Evolutionary conservation across 768 basidiomycete genomes (phyloP).

Genomic region (Suillus lakei): DNA sequence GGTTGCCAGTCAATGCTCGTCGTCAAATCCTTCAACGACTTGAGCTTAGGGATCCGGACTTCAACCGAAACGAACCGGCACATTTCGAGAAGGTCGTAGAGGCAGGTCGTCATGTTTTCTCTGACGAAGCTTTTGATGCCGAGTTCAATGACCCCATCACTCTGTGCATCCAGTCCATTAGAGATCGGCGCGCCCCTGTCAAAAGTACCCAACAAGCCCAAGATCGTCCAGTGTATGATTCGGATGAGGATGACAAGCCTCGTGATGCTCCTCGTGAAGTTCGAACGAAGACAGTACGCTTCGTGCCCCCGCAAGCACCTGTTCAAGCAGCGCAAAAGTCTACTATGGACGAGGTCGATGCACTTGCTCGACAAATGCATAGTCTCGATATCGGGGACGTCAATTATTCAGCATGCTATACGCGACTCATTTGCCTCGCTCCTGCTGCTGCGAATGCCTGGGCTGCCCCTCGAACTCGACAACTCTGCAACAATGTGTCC

Average conservation of each 20-base stretch:
- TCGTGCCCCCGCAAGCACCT: not conserved
- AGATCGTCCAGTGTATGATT: not conserved
- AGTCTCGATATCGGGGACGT: not conserved
- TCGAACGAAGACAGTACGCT: not conserved
- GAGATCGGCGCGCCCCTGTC: not conserved
- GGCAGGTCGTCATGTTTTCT: not conserved
- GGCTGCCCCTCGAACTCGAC: not conserved
- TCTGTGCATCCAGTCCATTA: not conserved
- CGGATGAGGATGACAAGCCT: not conserved
- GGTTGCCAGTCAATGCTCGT: not conserved
- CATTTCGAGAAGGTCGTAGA: not conserved
- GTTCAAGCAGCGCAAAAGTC: not conserved
- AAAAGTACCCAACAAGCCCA: not conserved
- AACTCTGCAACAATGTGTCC: not conserved
- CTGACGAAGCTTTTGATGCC: not conserved
- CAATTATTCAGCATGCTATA: constrained; percentile 8
- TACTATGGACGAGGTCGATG: constrained; percentile 5
- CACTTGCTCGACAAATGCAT: constrained; percentile 1
- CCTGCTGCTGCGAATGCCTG: constrained; percentile 12
- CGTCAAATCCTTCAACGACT: not conserved
- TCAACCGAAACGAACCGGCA: not conserved
- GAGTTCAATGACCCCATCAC: not conserved
- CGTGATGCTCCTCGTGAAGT: not conserved
- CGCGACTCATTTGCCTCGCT: not conserved
- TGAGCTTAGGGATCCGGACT: not conserved